These are phyloP conservation scores for Pelomyxa schiedti DNA, from an alignment of 78 protist species.

Conservation along the genomic window DNA sequence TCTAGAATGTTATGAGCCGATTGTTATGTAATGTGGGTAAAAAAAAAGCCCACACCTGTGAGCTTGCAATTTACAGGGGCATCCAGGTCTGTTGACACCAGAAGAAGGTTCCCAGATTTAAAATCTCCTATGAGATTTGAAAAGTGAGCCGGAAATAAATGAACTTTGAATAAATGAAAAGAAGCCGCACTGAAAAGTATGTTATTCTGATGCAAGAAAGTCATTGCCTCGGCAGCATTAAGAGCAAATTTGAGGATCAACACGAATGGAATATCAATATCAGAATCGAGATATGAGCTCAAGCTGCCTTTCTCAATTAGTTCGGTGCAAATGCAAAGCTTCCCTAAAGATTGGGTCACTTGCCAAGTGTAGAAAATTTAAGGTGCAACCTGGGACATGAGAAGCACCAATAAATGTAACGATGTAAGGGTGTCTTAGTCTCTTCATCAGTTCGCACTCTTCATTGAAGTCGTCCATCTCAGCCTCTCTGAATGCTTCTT, in stretches of 20 bases:
- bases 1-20: no score
- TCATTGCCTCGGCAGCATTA: neutral
- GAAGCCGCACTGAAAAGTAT: neutral
- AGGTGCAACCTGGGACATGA: neutral
- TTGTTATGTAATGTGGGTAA: no score
- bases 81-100: neutral
- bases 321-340: neutral
- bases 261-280: neutral
- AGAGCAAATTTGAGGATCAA: neutral
- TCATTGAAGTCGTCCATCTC: neutral
- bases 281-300: neutral
- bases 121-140: neutral
- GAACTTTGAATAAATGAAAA: neutral
- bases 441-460: neutral
- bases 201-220: neutral
- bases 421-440: neutral
- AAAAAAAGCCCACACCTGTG: no score
- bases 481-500: neutral
- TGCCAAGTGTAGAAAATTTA: neutral
- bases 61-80: neutral
- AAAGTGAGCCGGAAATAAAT: neutral
- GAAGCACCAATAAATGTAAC: neutral
- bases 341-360: neutral
- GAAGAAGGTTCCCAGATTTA: neutral
- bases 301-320: neutral